Conservation (phyloP, 208 protist genomes). For the Phytomonas sp. region DNA sequence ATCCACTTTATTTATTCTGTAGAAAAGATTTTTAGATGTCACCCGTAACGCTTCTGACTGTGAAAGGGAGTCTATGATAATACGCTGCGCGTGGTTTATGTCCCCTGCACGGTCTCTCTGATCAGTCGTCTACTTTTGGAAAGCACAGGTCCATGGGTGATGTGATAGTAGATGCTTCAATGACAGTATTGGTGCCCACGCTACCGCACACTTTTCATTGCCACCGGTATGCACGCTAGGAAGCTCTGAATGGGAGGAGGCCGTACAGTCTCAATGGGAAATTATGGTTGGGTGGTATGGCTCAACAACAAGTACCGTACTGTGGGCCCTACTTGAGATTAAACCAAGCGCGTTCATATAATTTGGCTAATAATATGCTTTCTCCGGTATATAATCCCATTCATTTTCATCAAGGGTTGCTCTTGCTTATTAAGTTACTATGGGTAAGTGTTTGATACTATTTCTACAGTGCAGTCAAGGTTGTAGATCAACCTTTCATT, state of each 20-base stretch:
- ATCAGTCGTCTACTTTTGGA: neutral
- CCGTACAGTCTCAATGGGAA: neutral
- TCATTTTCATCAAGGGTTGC: slow-evolving; percentile 32
- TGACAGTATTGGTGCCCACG: neutral
- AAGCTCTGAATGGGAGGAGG: neutral
- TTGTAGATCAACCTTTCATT: slow-evolving; percentile 56
- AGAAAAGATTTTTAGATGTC: neutral
- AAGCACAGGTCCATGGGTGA: neutral
- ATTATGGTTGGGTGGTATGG: neutral
- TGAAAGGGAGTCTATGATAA: neutral
- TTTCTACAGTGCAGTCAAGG: slow-evolving; percentile 55
- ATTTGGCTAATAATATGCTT: slow-evolving; percentile 8
- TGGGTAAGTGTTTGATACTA: slow-evolving; percentile 59
- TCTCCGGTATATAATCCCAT: slow-evolving; percentile 15
- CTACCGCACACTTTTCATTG: neutral
- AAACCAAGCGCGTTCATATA: neutral
- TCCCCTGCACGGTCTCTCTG: neutral
- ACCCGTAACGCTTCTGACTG: neutral
- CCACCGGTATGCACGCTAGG: neutral
- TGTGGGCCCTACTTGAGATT: neutral
- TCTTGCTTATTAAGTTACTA: slow-evolving; percentile 32
- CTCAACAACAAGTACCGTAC: neutral
- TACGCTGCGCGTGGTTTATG: neutral
- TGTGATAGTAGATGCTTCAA: neutral
- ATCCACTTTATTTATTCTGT: neutral